phyloP scores from a whole-genome alignment of 306 rosid species.

The cucumber (Cucumis sativus) region Cucumber_9930_V3 NC_026660.2:25882501-25883000 shows the following conservation, averaged over 20 bases:
- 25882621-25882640: background rate
- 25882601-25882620: background rate
- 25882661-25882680: background rate
- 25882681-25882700: background rate
- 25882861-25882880: background rate
- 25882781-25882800: background rate
- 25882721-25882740: background rate
- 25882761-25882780: background rate
- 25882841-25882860: background rate
- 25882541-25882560: no score
- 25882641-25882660: background rate
- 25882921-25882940: slow-evolving; percentile 79
- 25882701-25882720: background rate
- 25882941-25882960: slow-evolving; percentile 71
- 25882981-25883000: slow-evolving; percentile 46
- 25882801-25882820: background rate
- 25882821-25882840: background rate
- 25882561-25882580: no score
- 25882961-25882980: slow-evolving; percentile 52
- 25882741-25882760: background rate
- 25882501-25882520: no score
- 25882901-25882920: slow-evolving; percentile 72
- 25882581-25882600: background rate
- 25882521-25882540: no score
- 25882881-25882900: slow-evolving; percentile 23